Evolutionary conservation across 768 basidiomycete genomes (phyloP).

Genomic region (Lentinula guzmanii): DNA sequence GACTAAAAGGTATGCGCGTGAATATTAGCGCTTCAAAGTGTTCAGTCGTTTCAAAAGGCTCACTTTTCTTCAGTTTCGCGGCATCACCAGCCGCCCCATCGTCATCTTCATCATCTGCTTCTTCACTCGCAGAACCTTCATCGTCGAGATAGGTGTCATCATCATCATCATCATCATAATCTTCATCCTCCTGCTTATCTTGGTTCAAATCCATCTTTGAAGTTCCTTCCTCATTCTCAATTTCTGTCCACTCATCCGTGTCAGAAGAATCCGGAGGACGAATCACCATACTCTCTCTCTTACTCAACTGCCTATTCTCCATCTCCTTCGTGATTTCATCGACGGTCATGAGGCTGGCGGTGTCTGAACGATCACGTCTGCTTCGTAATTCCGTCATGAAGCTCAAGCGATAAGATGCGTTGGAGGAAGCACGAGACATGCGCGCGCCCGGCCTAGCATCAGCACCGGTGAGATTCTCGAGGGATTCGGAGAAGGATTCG

Average conservation of each 20-base stretch:
- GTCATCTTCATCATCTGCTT: constrained; percentile 40
- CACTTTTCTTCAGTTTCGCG: constrained; percentile 41
- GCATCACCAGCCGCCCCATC: constrained; percentile 35
- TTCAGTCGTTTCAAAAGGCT: constrained; percentile 10
- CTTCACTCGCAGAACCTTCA: constrained; percentile 28
- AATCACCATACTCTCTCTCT: constrained; percentile 43
- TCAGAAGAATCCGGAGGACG: constrained; percentile 32
- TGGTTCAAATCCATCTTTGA: constrained; percentile 28
- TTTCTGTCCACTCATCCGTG: constrained; percentile 70
- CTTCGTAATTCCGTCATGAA: constrained; percentile 77
- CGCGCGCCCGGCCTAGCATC: constrained; percentile 30
- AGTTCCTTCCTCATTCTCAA: constrained; percentile 45
- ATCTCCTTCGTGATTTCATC: constrained; percentile 98
- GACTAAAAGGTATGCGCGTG: constrained; percentile 3
- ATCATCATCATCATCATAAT: constrained; percentile 43
- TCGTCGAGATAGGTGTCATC: constrained; percentile 37
- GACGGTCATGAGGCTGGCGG: constrained; percentile 88
- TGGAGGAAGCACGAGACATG: constrained; percentile 42
- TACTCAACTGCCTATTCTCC: constrained; percentile 65
- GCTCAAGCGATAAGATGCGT: constrained; percentile 60
- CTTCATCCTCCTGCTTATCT: constrained; percentile 30
- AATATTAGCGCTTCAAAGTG: not conserved
- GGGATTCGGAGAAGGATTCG: constrained; percentile 76
- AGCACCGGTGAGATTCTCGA: constrained; percentile 47
- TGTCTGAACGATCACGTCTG: constrained; percentile 81